These are phyloP conservation scores for Neonectria ditissima DNA, from an alignment of 2,329 filamentous ascomycete genomes.

Conservation along the genomic window DNA sequence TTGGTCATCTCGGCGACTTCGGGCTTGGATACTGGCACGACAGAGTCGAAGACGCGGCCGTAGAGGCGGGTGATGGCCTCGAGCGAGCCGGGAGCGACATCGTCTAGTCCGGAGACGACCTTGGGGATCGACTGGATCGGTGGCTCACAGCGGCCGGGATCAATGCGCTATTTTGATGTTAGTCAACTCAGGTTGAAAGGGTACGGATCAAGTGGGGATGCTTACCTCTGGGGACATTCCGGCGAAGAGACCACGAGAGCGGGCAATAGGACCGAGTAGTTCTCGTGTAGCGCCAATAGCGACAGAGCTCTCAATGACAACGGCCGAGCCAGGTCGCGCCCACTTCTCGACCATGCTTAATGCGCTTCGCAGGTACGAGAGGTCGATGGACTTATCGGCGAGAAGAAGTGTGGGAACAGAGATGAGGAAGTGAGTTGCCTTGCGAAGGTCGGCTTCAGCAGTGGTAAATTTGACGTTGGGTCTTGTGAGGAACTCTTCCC, in stretches of 20 bases:
- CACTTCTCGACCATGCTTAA: constrained; percentile 55
- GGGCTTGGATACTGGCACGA: constrained; percentile 60
- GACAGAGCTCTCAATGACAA: constrained; percentile 58
- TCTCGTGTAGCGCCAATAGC: constrained; percentile 51
- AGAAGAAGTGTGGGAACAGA: constrained; percentile 63
- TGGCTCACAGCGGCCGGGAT: constrained; percentile 60
- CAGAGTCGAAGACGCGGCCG: constrained; percentile 55
- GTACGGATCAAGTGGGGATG: background rate
- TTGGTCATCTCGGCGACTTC: constrained; percentile 69
- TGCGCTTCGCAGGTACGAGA: constrained; percentile 58
- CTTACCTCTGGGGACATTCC: constrained; percentile 60
- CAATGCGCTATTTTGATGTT: constrained; percentile 54
- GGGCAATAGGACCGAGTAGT: constrained; percentile 59
- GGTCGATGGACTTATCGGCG: constrained; percentile 59
- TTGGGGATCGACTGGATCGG: constrained; percentile 60
- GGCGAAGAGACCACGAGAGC: constrained; percentile 53
- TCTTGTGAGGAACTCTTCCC: constrained; percentile 40
- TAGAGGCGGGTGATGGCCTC: constrained; percentile 58
- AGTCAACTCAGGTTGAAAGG: background rate
- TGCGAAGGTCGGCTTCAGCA: constrained; percentile 44
- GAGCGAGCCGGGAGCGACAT: constrained; percentile 57
- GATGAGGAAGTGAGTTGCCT: constrained; percentile 63
- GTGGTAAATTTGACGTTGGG: constrained; percentile 35
- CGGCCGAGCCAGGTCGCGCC: constrained; percentile 56
- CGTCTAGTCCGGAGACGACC: constrained; percentile 63